Percentiles rank a stretch among this genome's conserved stretches.
phyloP scores from a whole-genome alignment of 768 basidiomycete species.

The Rhodotorula toruloides region DNA sequence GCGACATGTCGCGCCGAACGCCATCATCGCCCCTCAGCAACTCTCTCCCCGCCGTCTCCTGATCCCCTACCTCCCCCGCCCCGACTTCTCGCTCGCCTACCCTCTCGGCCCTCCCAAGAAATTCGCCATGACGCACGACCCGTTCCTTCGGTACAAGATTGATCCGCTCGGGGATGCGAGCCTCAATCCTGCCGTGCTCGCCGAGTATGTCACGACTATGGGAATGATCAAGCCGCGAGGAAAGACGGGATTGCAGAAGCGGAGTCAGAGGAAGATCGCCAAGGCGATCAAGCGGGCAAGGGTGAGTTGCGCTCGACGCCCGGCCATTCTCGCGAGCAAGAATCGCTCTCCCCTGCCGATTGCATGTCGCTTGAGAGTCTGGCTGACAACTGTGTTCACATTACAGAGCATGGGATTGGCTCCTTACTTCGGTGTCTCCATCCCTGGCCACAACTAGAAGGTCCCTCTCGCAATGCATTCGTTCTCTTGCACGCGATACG shows the following conservation, averaged over 20 bases:
- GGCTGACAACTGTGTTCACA: neutral
- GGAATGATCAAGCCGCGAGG: conserved; percentile 36
- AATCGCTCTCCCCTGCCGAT: neutral
- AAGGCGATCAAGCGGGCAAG: conserved; percentile 37
- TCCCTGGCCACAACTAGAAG: conserved; percentile 11
- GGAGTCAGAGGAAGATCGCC: conserved; percentile 33
- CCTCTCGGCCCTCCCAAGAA: conserved; percentile 35
- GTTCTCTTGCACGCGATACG: no score
- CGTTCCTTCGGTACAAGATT: conserved; percentile 27
- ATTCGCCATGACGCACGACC: conserved; percentile 31
- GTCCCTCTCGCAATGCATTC: neutral
- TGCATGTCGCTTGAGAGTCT: no score
- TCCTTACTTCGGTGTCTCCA: conserved; percentile 27
- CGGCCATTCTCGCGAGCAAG: neutral
- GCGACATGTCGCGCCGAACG: conserved; percentile 19
- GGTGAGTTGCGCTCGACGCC: conserved; percentile 10
- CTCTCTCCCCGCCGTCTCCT: conserved; percentile 33
- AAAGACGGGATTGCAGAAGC: conserved; percentile 35
- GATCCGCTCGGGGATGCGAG: conserved; percentile 19
- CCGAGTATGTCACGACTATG: conserved; percentile 35
- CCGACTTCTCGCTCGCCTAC: conserved; percentile 24
- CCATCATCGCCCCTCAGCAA: conserved; percentile 27
- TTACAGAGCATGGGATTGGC: conserved; percentile 35
- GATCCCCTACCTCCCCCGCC: conserved; percentile 21
- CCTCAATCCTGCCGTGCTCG: conserved; percentile 27